Evolutionary conservation across 1,139 yeast species (phyloP).

Genomic region (Hansenula lynferdii): DNA sequence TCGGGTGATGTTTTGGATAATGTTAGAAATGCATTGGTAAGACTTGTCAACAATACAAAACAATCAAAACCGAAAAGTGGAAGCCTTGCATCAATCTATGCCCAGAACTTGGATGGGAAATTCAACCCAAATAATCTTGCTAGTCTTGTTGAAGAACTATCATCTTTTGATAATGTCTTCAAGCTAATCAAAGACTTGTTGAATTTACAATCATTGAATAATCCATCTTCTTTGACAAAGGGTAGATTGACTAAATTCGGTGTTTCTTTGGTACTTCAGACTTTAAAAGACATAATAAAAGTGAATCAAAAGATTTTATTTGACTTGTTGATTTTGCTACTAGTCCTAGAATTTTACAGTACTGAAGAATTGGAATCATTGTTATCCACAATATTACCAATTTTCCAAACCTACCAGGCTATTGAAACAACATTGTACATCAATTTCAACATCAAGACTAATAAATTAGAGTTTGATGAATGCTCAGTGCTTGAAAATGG

Average conservation of each 20-base stretch:
- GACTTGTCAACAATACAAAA: slow-evolving; percentile 12
- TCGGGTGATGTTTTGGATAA: slow-evolving; percentile 17
- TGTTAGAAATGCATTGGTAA: slow-evolving; percentile 13
- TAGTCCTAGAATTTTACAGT: slow-evolving; percentile 28
- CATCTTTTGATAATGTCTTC: slow-evolving; percentile 24
- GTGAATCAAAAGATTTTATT: slow-evolving; percentile 24
- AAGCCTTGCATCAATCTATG: slow-evolving; percentile 31
- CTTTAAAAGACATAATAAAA: slow-evolving; percentile 19
- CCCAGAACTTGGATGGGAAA: slow-evolving; percentile 25
- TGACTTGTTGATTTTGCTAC: slow-evolving; percentile 30
- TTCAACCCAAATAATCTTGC: slow-evolving; percentile 26
- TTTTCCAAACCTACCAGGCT: slow-evolving; percentile 15
- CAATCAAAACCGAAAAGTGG: slow-evolving; percentile 18
- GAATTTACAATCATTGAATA: slow-evolving; percentile 4
- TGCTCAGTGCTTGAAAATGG: slow-evolving; percentile 9
- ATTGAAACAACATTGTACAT: slow-evolving; percentile 12
- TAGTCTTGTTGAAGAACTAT: slow-evolving; percentile 27
- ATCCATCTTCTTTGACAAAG: slow-evolving; percentile 1
- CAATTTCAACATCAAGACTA: slow-evolving; percentile 8
- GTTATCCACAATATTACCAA: slow-evolving; percentile 12
- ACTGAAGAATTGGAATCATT: slow-evolving; percentile 12
- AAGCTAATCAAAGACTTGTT: slow-evolving; percentile 14
- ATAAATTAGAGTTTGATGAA: slow-evolving; percentile 18
- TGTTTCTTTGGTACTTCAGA: slow-evolving; percentile 15
- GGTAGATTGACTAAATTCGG: slow-evolving; percentile 15